Conservation (phyloP, 2,329 filamentous ascomycete species). For the Colletotrichum sp. region DNA sequence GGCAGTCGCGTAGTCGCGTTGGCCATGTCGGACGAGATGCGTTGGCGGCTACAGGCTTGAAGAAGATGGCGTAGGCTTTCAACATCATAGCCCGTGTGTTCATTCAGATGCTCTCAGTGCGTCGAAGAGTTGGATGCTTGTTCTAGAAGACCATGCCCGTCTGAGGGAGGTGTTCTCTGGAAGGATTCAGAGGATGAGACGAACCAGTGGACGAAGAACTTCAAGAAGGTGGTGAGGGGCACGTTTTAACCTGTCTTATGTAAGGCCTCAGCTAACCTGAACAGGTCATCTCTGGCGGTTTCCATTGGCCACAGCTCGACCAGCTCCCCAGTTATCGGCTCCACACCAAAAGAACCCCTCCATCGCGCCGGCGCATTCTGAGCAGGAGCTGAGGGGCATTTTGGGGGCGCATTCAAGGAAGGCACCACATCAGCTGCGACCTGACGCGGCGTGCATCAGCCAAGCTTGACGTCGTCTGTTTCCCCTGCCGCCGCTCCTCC, state of each 20-base stretch:
- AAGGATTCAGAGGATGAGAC: not conserved
- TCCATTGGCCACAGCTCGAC: not conserved
- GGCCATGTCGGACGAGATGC: not conserved
- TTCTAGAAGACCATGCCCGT: not conserved
- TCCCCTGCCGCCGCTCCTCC: not conserved
- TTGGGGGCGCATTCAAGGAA: not conserved
- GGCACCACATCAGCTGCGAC: slow-evolving; percentile 3
- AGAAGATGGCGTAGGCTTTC: not conserved
- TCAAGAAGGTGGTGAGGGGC: not conserved
- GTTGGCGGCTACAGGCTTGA: not conserved
- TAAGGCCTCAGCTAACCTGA: not conserved
- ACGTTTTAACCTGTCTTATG: not conserved
- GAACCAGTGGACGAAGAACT: not conserved
- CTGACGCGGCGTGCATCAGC: slow-evolving; percentile 16
- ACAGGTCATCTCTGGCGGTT: rapidly evolving
- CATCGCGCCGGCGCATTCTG: not conserved
- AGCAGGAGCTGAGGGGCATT: not conserved
- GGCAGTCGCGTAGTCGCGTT: not conserved
- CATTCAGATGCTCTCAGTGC: not conserved
- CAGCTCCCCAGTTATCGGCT: not conserved
- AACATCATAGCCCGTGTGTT: not conserved
- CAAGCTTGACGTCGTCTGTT: slow-evolving; percentile 13
- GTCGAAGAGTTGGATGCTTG: not conserved
- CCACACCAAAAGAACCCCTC: not conserved
- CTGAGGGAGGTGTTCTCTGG: not conserved